Evolutionary conservation across 495 filamentous ascomycete species (phyloP).

Genomic region (Ascodesmis nigricans): DNA sequence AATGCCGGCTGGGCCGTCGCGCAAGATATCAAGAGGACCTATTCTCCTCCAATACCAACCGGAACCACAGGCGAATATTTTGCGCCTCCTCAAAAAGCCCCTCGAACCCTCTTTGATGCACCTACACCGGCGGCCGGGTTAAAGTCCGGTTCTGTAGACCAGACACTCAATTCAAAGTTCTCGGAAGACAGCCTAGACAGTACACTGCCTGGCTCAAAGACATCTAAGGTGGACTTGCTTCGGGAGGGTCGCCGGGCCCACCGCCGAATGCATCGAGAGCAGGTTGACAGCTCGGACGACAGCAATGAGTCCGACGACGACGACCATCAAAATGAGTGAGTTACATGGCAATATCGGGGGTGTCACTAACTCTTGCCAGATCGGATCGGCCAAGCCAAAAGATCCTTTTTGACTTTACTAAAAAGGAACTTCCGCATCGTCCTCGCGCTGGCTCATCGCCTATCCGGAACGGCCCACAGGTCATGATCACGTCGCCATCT

Average conservation of each 20-base stretch:
- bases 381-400: conserved; percentile 22
- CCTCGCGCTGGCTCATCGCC: conserved; percentile 73
- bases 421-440: conserved; percentile 58
- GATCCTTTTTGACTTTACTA: conserved; percentile 82
- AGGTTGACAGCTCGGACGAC: conserved; percentile 90
- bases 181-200: conserved; percentile 28
- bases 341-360: background rate
- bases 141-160: conserved; percentile 51
- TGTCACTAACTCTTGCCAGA: too few relatives aligned
- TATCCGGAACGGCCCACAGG: conserved; percentile 36
- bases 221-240: conserved; percentile 23
- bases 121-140: conserved; percentile 26
- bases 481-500: conserved; percentile 34
- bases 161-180: conserved; percentile 39
- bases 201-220: conserved; percentile 24
- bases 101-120: conserved; percentile 28
- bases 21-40: conserved; percentile 63
- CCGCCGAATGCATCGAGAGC: conserved; percentile 63
- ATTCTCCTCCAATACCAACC: conserved; percentile 90
- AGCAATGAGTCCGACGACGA: conserved; percentile 95
- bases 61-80: conserved; percentile 82
- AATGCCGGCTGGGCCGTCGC: conserved; percentile 79
- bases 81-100: conserved; percentile 36
- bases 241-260: too few relatives aligned
- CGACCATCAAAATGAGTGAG: conserved; percentile 25